Evolutionary conservation across 306 rosid species (phyloP), one percentile per base, ranked within the genome.

Genomic region (Quercus suber): DNA sequence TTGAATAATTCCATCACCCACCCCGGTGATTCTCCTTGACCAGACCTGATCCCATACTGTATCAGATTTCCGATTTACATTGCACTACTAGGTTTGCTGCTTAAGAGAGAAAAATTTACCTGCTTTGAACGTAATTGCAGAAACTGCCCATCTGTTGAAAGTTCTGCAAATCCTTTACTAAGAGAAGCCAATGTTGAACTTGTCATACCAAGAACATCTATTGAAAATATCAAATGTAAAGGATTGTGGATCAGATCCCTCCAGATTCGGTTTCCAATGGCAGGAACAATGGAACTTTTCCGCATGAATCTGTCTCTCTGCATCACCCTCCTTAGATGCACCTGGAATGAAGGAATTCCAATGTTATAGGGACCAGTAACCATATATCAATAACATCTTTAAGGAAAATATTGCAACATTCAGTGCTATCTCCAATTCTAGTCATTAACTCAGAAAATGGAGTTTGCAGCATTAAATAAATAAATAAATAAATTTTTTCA

Each of bases 191-290:
- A 79, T 6, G 99, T 95, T 89, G 99, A 95, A 79, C 99, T 95
- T 73, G 99, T 89, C 98, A 95, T 93, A 80, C 99, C 98, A 73
- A 95, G 91, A 27, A 95, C 99, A 86, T 95, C 94, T 12, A 95
- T 95, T 6, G 97, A 93, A 88, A 93, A 95, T 85, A 95, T 86
- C 78, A 95, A 83, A 84, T 95, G 99, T 67, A 95, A 80, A 55
- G 99, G 99, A 83, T 95, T 95, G 77, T 95, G 99, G 82, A 95
- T 93, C 84, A 95, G 84, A 77, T 95, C 99, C 84, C 99, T 90
- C 94, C 94, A 95, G 82, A 95, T 81, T 74, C 99, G 99, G 89
- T 85, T 87, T 80, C 92, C 96, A 87, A 93, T 90, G 73, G 98
- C 99, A 35, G 94, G 81, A 87, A 81, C 64, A 69, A 95, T 93